These are phyloP conservation scores for Tuber umbilicatum DNA, from an alignment of 495 filamentous ascomycete genomes.

Conservation along the genomic window DNA sequence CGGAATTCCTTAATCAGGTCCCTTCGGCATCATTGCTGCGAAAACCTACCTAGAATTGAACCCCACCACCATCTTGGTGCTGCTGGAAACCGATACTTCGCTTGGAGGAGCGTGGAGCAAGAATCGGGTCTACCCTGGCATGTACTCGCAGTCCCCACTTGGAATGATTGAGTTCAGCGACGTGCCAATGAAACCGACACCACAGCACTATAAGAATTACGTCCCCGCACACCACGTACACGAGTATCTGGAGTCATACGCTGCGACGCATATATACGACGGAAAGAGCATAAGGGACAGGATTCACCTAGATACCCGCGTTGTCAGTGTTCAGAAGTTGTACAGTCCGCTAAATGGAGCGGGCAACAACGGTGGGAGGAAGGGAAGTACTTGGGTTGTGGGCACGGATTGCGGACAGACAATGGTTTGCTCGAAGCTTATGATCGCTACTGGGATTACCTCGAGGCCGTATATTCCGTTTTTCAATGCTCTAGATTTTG, in stretches of 20 bases:
- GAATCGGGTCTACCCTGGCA: slow-evolving; percentile 58
- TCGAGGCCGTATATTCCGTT: slow-evolving; percentile 54
- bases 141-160: slow-evolving; percentile 43
- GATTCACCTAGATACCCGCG: slow-evolving; percentile 52
- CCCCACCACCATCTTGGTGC: slow-evolving; percentile 47
- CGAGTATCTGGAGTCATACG: slow-evolving; percentile 59
- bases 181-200: slow-evolving; percentile 55
- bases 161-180: slow-evolving; percentile 51
- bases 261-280: slow-evolving; percentile 49
- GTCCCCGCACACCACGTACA: slow-evolving; percentile 62
- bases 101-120: slow-evolving; percentile 68
- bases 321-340: slow-evolving; percentile 50
- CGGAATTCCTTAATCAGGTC: slow-evolving; percentile 18
- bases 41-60: slow-evolving; percentile 56
- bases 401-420: slow-evolving; percentile 27
- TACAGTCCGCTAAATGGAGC: slow-evolving; percentile 31
- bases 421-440: slow-evolving; percentile 53
- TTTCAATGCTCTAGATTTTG: slow-evolving; percentile 49
- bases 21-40: slow-evolving; percentile 53
- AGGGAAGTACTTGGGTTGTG: slow-evolving; percentile 27
- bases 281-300: slow-evolving; percentile 46
- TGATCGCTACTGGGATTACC: slow-evolving; percentile 65
- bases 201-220: slow-evolving; percentile 53
- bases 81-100: slow-evolving; percentile 53
- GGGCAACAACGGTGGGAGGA: slow-evolving; percentile 43